Conservation (phyloP, 495 filamentous ascomycete genomes). For the Daldinia decipiens region DNA sequence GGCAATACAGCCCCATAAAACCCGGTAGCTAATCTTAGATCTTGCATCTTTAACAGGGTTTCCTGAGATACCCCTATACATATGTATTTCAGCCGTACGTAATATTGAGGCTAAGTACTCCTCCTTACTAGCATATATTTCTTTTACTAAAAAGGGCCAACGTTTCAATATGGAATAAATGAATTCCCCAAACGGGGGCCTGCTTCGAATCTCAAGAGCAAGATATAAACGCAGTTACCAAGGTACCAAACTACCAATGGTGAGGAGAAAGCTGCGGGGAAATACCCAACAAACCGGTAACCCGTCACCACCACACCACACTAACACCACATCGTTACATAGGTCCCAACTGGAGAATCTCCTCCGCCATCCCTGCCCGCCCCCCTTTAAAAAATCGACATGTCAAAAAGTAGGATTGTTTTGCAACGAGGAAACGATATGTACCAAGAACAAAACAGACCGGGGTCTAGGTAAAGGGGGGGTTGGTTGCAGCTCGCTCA, state of each 20-base stretch:
- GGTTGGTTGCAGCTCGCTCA: not conserved
- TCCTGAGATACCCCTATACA: not conserved
- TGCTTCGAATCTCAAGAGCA: not conserved
- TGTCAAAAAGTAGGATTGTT: conserved; percentile 1
- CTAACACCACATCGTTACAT: too few species aligned
- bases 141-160: not conserved
- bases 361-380: not conserved
- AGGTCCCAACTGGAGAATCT: not conserved
- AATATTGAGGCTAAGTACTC: not conserved
- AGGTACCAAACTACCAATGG: not conserved
- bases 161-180: not conserved
- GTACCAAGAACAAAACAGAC: conserved; percentile 6
- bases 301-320: not conserved
- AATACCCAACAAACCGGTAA: conserved; percentile 6
- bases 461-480: conserved; percentile 2
- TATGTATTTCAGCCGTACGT: not conserved
- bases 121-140: not conserved
- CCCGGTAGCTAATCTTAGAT: not conserved
- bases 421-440: not conserved
- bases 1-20: not conserved
- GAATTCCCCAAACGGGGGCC: not conserved
- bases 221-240: too few species aligned
- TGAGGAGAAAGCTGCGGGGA: not conserved
- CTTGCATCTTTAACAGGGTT: not conserved
- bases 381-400: not conserved